Evolutionary conservation across 2,329 filamentous ascomycete genomes (phyloP).

Genomic region (Zalaria sp.): DNA sequence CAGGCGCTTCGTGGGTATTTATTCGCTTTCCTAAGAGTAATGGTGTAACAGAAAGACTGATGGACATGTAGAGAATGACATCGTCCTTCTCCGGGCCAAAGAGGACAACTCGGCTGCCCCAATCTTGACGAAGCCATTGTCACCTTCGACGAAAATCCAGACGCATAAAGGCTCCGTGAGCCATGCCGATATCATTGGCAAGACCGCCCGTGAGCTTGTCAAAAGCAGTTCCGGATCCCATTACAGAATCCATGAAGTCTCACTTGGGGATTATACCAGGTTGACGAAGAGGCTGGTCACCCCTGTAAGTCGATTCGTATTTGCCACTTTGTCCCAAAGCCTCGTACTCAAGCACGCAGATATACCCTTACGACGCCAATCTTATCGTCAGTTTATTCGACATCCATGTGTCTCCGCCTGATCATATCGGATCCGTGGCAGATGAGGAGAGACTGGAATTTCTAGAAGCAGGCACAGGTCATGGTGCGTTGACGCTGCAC

Average conservation of each 20-base stretch:
- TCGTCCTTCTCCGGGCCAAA: slow-evolving; percentile 28
- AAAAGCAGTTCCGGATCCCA: slow-evolving; percentile 32
- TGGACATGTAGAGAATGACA: slow-evolving; percentile 19
- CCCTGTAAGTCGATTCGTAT: slow-evolving; percentile 37
- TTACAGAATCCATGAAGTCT: slow-evolving; percentile 49
- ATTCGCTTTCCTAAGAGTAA: too few relatives aligned
- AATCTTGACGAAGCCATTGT: slow-evolving; percentile 24
- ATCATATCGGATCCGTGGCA: slow-evolving; percentile 4
- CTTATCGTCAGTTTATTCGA: slow-evolving; percentile 66
- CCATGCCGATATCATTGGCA: slow-evolving; percentile 50
- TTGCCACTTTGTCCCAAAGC: not conserved
- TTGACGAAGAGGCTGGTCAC: slow-evolving; percentile 58
- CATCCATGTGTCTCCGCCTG: slow-evolving; percentile 42
- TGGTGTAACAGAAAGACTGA: not conserved
- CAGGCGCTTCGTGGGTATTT: too few relatives aligned
- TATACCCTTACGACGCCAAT: slow-evolving; percentile 62
- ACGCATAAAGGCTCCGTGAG: slow-evolving; percentile 34
- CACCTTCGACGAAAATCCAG: slow-evolving; percentile 16
- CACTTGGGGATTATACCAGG: slow-evolving; percentile 59
- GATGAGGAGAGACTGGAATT: slow-evolving; percentile 47
- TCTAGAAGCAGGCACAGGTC: slow-evolving; percentile 74
- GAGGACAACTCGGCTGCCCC: slow-evolving; percentile 21
- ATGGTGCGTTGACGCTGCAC: slow-evolving; percentile 64
- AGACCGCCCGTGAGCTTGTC: slow-evolving; percentile 43
- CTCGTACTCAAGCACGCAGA: slow-evolving; percentile 29